Conservation (phyloP, 306 rosid species). For the Comarum palustre region DNA sequence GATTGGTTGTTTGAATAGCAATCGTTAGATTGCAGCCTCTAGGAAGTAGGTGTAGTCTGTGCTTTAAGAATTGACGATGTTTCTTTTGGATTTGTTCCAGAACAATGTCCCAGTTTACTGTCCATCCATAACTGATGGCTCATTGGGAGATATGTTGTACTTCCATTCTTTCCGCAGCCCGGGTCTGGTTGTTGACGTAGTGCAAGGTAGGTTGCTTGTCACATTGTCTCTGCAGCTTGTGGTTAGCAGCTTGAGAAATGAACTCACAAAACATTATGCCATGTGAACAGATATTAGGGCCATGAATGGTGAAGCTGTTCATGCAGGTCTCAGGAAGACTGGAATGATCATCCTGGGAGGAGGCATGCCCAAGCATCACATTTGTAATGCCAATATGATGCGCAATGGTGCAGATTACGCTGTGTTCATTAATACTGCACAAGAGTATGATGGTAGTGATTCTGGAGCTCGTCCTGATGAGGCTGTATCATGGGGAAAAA, state of each 20-base stretch:
- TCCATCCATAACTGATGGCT: slow-evolving; percentile 95
- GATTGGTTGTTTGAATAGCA: not conserved
- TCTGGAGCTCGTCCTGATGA: slow-evolving; percentile 95
- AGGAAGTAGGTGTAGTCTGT: not conserved
- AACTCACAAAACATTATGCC: slow-evolving; percentile 17
- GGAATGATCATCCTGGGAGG: slow-evolving; percentile 93
- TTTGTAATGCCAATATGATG: slow-evolving; percentile 99
- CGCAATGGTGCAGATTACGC: slow-evolving; percentile 96
- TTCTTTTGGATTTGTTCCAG: slow-evolving; percentile 39
- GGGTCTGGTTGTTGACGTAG: slow-evolving; percentile 70
- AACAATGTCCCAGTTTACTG: slow-evolving; percentile 86
- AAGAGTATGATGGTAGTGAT: slow-evolving; percentile 94
- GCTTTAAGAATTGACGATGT: slow-evolving; percentile 6
- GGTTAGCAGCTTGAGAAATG: slow-evolving; percentile 4
- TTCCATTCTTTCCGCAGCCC: slow-evolving; percentile 82
- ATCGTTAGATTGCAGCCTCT: not conserved
- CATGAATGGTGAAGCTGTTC: slow-evolving; percentile 87
- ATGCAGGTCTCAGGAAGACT: slow-evolving; percentile 81
- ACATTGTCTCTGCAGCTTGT: slow-evolving; percentile 9
- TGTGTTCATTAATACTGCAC: slow-evolving; percentile 83
- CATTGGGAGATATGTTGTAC: slow-evolving; percentile 92
- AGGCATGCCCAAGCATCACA: slow-evolving; percentile 95
- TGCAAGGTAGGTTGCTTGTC: slow-evolving; percentile 51
- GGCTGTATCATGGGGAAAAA: slow-evolving; percentile 95
- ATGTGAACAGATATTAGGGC: slow-evolving; percentile 78